Percentiles rank a stretch among this genome's conserved stretches.
Evolutionary conservation across 805 yeast species (phyloP).

Genomic region (Wickerhamomyces strasburgensis): DNA sequence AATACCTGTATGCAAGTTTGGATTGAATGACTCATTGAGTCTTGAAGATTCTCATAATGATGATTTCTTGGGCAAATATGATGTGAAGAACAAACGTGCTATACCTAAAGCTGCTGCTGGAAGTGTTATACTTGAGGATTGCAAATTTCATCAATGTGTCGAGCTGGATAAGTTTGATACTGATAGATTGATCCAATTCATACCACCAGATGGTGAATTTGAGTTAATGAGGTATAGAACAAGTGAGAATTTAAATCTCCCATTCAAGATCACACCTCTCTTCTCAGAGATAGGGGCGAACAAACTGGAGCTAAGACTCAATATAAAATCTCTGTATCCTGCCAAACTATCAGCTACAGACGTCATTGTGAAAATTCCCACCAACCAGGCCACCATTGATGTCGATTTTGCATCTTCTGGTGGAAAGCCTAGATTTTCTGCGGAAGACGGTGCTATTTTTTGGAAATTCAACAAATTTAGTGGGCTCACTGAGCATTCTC

Average conservation of each 20-base stretch:
- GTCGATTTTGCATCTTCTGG: conserved; percentile 40
- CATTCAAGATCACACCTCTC: conserved; percentile 61
- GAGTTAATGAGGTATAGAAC: conserved; percentile 75
- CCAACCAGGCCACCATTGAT: conserved; percentile 56
- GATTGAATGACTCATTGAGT: conserved; percentile 53
- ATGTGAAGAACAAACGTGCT: conserved; percentile 26
- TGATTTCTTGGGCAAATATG: conserved; percentile 25
- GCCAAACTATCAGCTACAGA: conserved; percentile 56
- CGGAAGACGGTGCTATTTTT: conserved; percentile 56
- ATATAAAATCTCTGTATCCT: conserved; percentile 58
- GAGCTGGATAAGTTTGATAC: conserved; percentile 62
- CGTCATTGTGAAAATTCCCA: conserved; percentile 61
- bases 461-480: conserved; percentile 70
- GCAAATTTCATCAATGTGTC: conserved; percentile 86
- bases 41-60: conserved; percentile 18
- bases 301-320: conserved; percentile 51
- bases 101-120: conserved; percentile 41
- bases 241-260: conserved; percentile 55
- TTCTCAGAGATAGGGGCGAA: conserved; percentile 41
- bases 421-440: conserved; percentile 66
- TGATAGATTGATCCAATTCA: conserved; percentile 60
- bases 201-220: conserved; percentile 86
- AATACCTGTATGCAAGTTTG: conserved; percentile 78
- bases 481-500: conserved; percentile 60
- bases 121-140: conserved; percentile 61